phyloP scores from a whole-genome alignment of 1,139 yeast genomes.

The Taiozyma onychis region DNA sequence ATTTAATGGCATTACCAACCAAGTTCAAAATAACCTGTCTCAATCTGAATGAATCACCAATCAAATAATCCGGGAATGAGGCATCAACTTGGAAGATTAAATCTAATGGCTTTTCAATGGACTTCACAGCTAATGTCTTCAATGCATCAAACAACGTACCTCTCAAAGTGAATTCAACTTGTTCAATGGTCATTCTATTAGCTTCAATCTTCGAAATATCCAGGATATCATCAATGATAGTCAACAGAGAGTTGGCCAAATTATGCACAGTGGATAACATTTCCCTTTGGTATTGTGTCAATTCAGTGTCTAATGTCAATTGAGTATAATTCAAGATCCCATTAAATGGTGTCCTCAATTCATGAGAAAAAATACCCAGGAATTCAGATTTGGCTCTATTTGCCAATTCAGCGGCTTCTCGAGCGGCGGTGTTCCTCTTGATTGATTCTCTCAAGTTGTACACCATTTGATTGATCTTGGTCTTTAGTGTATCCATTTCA shows the following conservation, averaged over 20 bases:
- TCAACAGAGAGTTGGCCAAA: constrained; percentile 74
- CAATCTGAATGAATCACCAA: constrained; percentile 82
- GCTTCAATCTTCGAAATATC: constrained; percentile 93
- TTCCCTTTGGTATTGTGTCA: constrained; percentile 85
- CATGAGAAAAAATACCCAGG: constrained; percentile 87
- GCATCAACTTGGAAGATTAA: constrained; percentile 78
- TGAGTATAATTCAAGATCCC: constrained; percentile 94
- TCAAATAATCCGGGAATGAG: constrained; percentile 77
- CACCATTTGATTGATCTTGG: constrained; percentile 89
- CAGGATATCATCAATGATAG: constrained; percentile 81
- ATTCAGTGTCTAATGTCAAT: constrained; percentile 75
- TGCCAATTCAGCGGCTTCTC: constrained; percentile 90
- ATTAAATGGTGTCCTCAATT: constrained; percentile 85
- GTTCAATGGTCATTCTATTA: constrained; percentile 86
- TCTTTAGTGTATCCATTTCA: constrained; percentile 88
- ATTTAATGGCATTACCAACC: constrained; percentile 85
- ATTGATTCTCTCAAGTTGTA: constrained; percentile 78
- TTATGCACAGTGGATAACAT: constrained; percentile 85
- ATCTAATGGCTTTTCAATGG: constrained; percentile 78
- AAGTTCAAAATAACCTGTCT: constrained; percentile 79
- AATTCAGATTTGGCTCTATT: constrained; percentile 85
- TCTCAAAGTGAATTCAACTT: constrained; percentile 76
- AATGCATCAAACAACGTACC: constrained; percentile 87
- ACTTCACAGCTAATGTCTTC: constrained; percentile 82
- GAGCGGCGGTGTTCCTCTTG: constrained; percentile 85